phyloP scores from a whole-genome alignment of 1,284 basidiomycete genomes.

The Ganoderma meredithae region DNA sequence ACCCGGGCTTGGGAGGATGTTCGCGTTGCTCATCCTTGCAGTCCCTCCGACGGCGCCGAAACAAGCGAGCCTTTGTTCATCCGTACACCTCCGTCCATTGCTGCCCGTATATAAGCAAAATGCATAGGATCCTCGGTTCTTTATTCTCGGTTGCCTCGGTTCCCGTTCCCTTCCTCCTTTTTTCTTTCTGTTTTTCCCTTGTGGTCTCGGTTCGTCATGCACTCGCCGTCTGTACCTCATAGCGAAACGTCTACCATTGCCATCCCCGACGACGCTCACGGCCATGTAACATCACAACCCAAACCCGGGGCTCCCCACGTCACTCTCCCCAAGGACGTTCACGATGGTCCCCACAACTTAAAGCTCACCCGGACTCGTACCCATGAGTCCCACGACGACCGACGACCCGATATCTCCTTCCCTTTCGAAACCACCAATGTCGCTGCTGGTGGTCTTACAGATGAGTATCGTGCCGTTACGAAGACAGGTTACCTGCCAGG shows the following conservation, averaged over 20 bases:
- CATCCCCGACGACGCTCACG: slow-evolving; percentile 29
- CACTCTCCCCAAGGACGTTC: slow-evolving; percentile 27
- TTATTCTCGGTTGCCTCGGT: background rate
- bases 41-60: background rate
- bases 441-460: slow-evolving; percentile 40
- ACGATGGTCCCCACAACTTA: slow-evolving; percentile 15
- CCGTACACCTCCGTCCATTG: slow-evolving; percentile 15
- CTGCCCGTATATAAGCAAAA: slow-evolving; percentile 14
- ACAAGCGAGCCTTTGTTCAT: background rate
- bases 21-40: background rate
- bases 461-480: slow-evolving; percentile 44
- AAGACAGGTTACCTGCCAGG: slow-evolving; percentile 39
- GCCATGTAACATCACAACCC: slow-evolving; percentile 16
- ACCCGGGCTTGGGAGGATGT: background rate
- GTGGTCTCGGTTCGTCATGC: slow-evolving; percentile 30
- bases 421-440: slow-evolving; percentile 44
- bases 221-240: slow-evolving; percentile 31
- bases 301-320: slow-evolving; percentile 19
- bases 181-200: slow-evolving; percentile 20
- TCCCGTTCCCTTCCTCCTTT: slow-evolving; percentile 6
- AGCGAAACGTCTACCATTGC: slow-evolving; percentile 39
- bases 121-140: background rate
- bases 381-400: slow-evolving; percentile 37
- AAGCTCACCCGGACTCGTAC: slow-evolving; percentile 29
- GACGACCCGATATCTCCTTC: slow-evolving; percentile 42